phyloP scores from a whole-genome alignment of 2,329 filamentous ascomycete species.

The Aspergillus alliaceus region DNA sequence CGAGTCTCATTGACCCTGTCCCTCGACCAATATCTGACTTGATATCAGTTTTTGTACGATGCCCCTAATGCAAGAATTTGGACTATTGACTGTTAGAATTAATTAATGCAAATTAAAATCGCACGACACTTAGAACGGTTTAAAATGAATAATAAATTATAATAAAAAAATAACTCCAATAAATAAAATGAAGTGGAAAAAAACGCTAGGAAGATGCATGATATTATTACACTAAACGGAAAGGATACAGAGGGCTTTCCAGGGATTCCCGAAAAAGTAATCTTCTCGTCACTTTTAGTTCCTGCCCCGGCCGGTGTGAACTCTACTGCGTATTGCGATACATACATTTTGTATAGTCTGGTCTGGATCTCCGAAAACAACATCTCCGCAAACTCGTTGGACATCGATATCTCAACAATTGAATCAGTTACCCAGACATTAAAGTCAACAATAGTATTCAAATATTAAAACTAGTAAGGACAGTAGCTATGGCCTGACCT shows the following conservation, averaged over 20 bases:
- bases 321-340: conserved; percentile 9
- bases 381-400: no score
- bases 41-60: neutral
- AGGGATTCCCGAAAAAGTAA: conserved; percentile 7
- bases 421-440: neutral
- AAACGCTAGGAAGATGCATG: neutral
- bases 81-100: neutral
- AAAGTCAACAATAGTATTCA: neutral
- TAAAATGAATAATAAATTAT: no score
- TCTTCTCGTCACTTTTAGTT: conserved; percentile 10
- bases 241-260: conserved; percentile 4
- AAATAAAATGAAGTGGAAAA: no score
- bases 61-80: neutral
- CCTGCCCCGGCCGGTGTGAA: conserved; percentile 16
- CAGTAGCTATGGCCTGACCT: neutral
- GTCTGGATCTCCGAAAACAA: neutral
- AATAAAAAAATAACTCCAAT: neutral
- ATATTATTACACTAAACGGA: neutral
- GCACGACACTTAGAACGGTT: no score
- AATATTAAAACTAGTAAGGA: neutral
- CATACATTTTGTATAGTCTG: neutral
- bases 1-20: neutral
- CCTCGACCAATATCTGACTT: neutral
- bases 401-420: neutral
- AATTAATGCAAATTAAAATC: neutral